These are phyloP conservation scores for Sarocladium oryzae DNA, from an alignment of 2,329 filamentous ascomycete species.

Conservation along the genomic window DNA sequence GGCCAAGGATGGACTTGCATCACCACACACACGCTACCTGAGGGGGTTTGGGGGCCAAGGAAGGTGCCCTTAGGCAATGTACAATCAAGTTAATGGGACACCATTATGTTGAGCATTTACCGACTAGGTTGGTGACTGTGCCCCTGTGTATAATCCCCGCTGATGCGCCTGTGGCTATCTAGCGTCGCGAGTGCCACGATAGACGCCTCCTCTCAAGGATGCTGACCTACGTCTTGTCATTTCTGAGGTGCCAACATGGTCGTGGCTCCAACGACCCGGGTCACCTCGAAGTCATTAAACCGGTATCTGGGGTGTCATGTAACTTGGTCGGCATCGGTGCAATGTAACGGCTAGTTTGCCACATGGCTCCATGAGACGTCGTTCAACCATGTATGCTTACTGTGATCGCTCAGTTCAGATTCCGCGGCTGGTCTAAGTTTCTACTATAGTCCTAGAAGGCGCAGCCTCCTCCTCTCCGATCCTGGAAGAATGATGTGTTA, in stretches of 20 bases:
- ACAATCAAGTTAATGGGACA: background rate
- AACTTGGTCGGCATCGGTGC: background rate
- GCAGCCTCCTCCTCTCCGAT: background rate
- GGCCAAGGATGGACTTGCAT: too few species aligned
- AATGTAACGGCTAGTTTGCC: background rate
- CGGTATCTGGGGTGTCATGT: background rate
- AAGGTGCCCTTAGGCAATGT: background rate
- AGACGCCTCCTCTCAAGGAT: too few species aligned
- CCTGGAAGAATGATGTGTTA: too few species aligned
- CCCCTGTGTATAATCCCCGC: too few species aligned
- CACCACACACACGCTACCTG: background rate
- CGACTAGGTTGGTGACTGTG: too few species aligned
- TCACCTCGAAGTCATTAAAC: background rate
- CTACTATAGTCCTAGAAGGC: background rate
- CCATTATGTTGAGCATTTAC: background rate
- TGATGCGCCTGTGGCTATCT: background rate
- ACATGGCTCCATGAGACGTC: background rate
- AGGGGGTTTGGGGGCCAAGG: background rate
- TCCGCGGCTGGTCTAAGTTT: background rate
- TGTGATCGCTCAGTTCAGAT: background rate
- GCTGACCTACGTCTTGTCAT: background rate
- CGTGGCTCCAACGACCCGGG: background rate
- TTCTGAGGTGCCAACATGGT: background rate
- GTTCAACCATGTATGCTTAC: background rate
- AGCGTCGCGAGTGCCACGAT: background rate